phyloP scores from a whole-genome alignment of 2,329 filamentous ascomycete genomes.

The Botryosphaeria dothidea region DNA sequence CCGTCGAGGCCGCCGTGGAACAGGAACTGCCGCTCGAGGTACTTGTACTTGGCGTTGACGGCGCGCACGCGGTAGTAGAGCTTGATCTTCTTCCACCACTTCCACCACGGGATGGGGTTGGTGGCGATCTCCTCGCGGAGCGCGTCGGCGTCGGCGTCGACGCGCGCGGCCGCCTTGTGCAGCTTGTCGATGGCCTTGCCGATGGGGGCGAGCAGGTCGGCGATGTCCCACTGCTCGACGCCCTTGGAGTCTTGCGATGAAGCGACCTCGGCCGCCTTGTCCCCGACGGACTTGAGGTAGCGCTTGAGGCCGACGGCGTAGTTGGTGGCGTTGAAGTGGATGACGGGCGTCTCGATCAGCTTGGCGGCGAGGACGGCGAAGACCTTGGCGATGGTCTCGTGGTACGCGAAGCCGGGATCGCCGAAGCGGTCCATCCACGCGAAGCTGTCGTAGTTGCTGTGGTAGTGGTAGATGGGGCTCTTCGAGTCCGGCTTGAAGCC shows the following conservation, averaged over 20 bases:
- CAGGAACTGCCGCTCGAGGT: conserved; percentile 77
- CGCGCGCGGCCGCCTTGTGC: conserved; percentile 47
- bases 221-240: conserved; percentile 23
- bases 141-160: conserved; percentile 53
- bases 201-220: conserved; percentile 46
- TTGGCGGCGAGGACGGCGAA: conserved; percentile 48
- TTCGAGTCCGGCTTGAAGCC: conserved; percentile 42
- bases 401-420: conserved; percentile 63
- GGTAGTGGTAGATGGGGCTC: conserved; percentile 69
- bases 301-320: conserved; percentile 44
- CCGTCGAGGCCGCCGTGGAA: conserved; percentile 75
- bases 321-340: conserved; percentile 49
- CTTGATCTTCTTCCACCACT: conserved; percentile 66
- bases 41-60: conserved; percentile 81
- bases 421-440: conserved; percentile 81
- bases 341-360: conserved; percentile 48
- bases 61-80: conserved; percentile 64
- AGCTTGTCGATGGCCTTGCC: conserved; percentile 53
- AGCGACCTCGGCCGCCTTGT: conserved; percentile 26
- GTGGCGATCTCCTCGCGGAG: conserved; percentile 50
- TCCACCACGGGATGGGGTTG: conserved; percentile 73
- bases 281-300: conserved; percentile 46
- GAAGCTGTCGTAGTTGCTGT: conserved; percentile 82
- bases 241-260: conserved; percentile 18
- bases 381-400: conserved; percentile 51